Percentiles rank a stretch among this genome's conserved stretches.
Evolutionary conservation across 2,329 filamentous ascomycete genomes (phyloP).

Genomic region (Hysterium pulicare): DNA sequence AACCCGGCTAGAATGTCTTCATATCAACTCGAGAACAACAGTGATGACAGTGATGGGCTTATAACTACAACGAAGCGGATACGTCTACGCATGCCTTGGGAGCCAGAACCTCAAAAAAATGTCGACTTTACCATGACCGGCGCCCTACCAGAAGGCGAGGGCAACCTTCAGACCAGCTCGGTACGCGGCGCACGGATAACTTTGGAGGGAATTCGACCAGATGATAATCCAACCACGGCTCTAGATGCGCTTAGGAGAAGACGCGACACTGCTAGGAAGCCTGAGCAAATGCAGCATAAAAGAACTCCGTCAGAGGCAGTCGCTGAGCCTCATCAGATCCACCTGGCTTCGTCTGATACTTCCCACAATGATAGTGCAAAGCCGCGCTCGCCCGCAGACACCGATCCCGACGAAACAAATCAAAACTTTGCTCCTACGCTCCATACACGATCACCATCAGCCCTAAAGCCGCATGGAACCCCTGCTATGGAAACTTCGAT

Average conservation of each 20-base stretch:
- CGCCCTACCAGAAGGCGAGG: constrained; percentile 24
- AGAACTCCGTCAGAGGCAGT: neutral
- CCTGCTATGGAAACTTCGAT: constrained; percentile 46
- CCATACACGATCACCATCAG: constrained; percentile 41
- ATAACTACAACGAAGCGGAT: constrained; percentile 25
- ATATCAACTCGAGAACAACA: constrained; percentile 21
- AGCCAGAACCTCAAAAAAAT: constrained; percentile 17
- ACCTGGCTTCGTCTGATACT: too few relatives aligned
- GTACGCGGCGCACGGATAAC: constrained; percentile 7
- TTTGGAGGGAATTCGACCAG: constrained; percentile 19
- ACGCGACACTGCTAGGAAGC: constrained; percentile 25
- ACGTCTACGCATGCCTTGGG: constrained; percentile 17
- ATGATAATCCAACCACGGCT: constrained; percentile 22
- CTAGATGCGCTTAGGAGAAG: constrained; percentile 31
- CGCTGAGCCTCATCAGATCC: too few relatives aligned
- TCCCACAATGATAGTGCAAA: too few relatives aligned
- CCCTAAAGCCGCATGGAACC: constrained; percentile 42
- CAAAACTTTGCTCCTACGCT: too few relatives aligned
- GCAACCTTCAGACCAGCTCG: constrained; percentile 4
- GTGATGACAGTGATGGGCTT: constrained; percentile 37
- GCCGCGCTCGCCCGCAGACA: neutral
- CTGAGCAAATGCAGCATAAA: constrained; percentile 8
- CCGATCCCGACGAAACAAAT: too few relatives aligned
- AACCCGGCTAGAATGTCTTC: constrained; percentile 13
- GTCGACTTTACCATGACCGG: constrained; percentile 35